Evolutionary conservation across 345 rosid genomes (phyloP), one percentile per base, ranked within the genome.

Genomic region (Lagerstroemia speciosa): DNA sequence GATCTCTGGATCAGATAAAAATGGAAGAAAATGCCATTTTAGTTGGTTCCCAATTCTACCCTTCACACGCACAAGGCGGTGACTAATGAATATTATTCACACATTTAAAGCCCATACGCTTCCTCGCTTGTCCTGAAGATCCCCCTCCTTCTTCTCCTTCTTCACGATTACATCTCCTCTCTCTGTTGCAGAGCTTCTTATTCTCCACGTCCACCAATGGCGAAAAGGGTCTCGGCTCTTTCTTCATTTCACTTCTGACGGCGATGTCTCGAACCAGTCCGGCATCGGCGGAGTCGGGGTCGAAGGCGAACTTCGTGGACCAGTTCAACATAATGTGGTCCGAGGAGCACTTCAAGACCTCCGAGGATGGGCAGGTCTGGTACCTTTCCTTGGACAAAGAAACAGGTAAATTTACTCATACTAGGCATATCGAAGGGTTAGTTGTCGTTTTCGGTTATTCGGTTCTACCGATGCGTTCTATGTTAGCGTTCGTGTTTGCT

Each of bases 321-420:
- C 88, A 93, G 52, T 93, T 93, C 83, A 79, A 79, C 46, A 93
- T 93, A 14, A 93, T 93, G 99, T 93, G 92, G 91, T 87, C 96
- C 8, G 93, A 93, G 57, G 78, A 88, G 22, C 97, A 93, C 76
- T 93, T 93, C 82, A 91, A 83, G 69, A 89, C 97, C 58, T 93
- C 99, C 26, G 90, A 83, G 67, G 97, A 91, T 71, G 96, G 99
- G 26, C 85, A 89, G 91, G 91, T 88, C 95, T 93, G 99, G 99
- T 84, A 85, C 77, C 91, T 93, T 55, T 79, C 97, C 0, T 62
- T 93, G 69, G 97, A 93, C 80, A 93, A 93, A 27, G 90, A 93
- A 38, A 93, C 99, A 80, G 97, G 98, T 91, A 53, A 24, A 1
- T 52, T 53, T n/a, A n/a, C n/a, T n/a, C n/a, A n/a, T n/a, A n/a